phyloP scores from a whole-genome alignment of 129 eudicot species.

The Ambrosia artemisiifolia region DNA sequence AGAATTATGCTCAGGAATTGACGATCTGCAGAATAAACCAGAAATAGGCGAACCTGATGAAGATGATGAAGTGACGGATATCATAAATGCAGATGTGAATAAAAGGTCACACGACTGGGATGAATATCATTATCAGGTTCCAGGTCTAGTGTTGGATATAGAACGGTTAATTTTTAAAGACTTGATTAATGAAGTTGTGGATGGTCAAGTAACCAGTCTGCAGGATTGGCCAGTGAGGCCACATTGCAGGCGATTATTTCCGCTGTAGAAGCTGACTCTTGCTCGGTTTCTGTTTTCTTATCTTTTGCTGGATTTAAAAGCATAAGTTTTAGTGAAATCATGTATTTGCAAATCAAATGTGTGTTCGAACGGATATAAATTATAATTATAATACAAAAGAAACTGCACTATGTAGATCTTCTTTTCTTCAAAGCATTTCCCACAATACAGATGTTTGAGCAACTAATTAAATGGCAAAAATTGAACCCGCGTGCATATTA shows the following conservation, averaged over 20 bases:
- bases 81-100: constrained; percentile 58
- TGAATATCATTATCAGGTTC: constrained; percentile 38
- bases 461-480: background rate
- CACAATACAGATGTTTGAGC: background rate
- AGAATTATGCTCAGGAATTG: constrained; percentile 55
- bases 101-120: constrained; percentile 58
- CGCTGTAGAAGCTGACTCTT: constrained; percentile 26
- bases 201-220: constrained; percentile 31
- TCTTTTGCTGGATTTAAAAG: background rate
- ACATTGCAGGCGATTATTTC: constrained; percentile 42
- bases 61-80: constrained; percentile 48
- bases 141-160: constrained; percentile 76
- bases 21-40: constrained; percentile 37
- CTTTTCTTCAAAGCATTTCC: constrained; percentile 12
- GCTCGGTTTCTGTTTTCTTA: constrained; percentile 5
- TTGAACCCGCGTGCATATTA: background rate
- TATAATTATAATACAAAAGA: constrained; percentile 26
- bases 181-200: constrained; percentile 64
- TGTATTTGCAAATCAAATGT: constrained; percentile 25
- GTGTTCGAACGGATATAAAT: constrained; percentile 23
- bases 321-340: constrained; percentile 25
- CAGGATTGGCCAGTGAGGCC: constrained; percentile 22
- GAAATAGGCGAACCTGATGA: constrained; percentile 39
- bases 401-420: constrained; percentile 8
- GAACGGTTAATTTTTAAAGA: constrained; percentile 85